A percentile compares a stretch with the other conserved stretches of the same genome.
Evolutionary conservation across 352 stramenopile genomes (phyloP).

Genomic region (Globisporangium radiosum): DNA sequence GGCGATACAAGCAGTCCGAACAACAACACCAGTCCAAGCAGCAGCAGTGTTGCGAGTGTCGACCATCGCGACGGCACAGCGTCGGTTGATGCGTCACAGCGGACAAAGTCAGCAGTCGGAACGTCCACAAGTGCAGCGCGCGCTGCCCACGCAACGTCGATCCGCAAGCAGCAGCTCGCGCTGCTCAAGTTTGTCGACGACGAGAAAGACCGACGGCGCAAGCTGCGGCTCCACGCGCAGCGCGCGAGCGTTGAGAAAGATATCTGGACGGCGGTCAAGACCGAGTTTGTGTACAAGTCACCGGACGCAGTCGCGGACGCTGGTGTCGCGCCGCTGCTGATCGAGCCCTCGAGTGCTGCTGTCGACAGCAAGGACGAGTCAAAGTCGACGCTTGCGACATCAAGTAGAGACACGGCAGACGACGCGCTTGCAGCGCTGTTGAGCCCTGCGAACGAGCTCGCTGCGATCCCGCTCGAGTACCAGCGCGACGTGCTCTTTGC

Average conservation of each 20-base stretch:
- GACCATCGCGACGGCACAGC: background rate
- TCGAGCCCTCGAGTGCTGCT: background rate
- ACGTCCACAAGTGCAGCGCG: slow-evolving; percentile 6
- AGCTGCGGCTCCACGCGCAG: slow-evolving; percentile 50
- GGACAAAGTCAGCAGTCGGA: slow-evolving; percentile 11
- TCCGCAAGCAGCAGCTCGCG: slow-evolving; percentile 45
- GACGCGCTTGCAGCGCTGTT: slow-evolving; percentile 16
- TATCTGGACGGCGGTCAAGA: slow-evolving; percentile 56
- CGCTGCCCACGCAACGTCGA: slow-evolving; percentile 8
- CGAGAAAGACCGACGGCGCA: slow-evolving; percentile 49
- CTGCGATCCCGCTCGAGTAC: slow-evolving; percentile 29
- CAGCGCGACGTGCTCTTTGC: slow-evolving; percentile 61
- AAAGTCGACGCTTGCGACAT: no score
- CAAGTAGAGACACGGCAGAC: background rate
- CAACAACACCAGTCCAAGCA: background rate
- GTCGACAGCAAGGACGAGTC: background rate
- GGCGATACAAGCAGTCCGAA: background rate
- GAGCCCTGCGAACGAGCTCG: slow-evolving; percentile 27
- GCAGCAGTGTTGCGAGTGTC: background rate
- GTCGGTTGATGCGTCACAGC: slow-evolving; percentile 1
- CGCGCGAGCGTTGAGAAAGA: slow-evolving; percentile 35
- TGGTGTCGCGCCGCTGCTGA: background rate
- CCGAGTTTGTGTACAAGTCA: background rate
- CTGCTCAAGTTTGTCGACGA: slow-evolving; percentile 68
- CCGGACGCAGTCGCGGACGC: no score